Evolutionary conservation across 495 filamentous ascomycete genomes (phyloP).

Genomic region (Hypoxylon crocopeplum): DNA sequence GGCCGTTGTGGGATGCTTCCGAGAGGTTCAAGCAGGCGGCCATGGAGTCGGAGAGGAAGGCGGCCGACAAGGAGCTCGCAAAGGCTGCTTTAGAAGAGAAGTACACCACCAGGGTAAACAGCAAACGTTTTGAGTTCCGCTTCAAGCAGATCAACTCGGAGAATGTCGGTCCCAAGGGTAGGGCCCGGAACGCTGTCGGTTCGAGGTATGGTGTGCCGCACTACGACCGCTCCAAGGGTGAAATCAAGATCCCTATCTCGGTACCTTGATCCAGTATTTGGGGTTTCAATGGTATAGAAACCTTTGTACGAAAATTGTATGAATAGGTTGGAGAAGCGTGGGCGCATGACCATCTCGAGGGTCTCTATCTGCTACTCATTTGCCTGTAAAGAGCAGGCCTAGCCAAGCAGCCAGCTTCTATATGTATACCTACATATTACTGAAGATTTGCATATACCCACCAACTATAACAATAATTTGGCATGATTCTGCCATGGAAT

Average conservation of each 20-base stretch:
- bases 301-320: constrained; percentile 33
- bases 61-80: constrained; percentile 49
- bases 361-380: background rate
- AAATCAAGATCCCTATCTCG: constrained; percentile 55
- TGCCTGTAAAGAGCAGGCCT: background rate
- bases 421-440: constrained; percentile 35
- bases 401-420: constrained; percentile 18
- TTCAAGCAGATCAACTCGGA: constrained; percentile 69
- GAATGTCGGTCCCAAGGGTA: constrained; percentile 53
- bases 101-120: constrained; percentile 53
- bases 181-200: constrained; percentile 63
- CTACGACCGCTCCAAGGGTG: constrained; percentile 54
- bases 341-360: background rate
- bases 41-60: constrained; percentile 42
- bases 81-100: constrained; percentile 49
- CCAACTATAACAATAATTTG: constrained; percentile 23
- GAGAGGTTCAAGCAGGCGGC: constrained; percentile 47
- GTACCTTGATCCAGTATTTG: constrained; percentile 37
- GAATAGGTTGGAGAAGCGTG: constrained; percentile 5
- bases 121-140: constrained; percentile 76
- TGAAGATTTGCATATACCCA: constrained; percentile 33
- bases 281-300: background rate
- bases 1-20: constrained; percentile 37
- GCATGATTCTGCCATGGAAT: constrained; percentile 44
- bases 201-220: constrained; percentile 61